Base-by-base conservation (phyloP, 208 protist genomes). In the Balamuthia mandrillaris region DNA sequence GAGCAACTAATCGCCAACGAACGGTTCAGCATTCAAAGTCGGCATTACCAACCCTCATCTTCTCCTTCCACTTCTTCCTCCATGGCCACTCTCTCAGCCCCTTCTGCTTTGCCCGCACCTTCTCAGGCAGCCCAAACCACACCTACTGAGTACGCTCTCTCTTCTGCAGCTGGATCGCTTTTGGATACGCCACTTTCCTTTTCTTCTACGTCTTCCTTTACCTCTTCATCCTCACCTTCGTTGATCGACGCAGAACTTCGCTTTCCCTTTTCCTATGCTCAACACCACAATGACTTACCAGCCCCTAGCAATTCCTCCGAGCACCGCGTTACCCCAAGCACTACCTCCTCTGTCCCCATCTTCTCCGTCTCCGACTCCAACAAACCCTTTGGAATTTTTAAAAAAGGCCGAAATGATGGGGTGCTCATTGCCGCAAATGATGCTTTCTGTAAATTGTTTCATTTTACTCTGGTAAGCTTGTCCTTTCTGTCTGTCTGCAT, bases 321-420 rank as follows among this genome's bases (percentile, higher is more conserved):
- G 10, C 56, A 33, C 12, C 56, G 37, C 9, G 14, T 31, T 31
- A 31, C 56, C 56, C 29, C 29, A 24, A 31, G 12, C 56, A 35
- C 4, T 24, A 41, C 6, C 27, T 42, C 6, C 37, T 35, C n/a
- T 18, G 70, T 58, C 27, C 70, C 70, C 6, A 42, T 47, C 18
- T 79, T 79, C 70, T 39, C 56, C 31, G 42, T 79, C 24, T 47
- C 33, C 12, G 66, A 77, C 31, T 24, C 66, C 9, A 18, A 51
- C 14, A 77, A 77, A 24, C 66, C 66, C 10, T 77, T 77, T 77
- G 66, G 33, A 12, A 77, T 77, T 39, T 39, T 77, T 42, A 77
- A 77, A 51, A 77, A 77, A 52, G 66, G 37, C 12, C 33, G 66
- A 12, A 39, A 77, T 24, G 66, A 77, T 27, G 66, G 66, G 49